Evolutionary conservation across 176 grass and related monocot genomes (phyloP).

Genomic region (Bromus sterilis): DNA sequence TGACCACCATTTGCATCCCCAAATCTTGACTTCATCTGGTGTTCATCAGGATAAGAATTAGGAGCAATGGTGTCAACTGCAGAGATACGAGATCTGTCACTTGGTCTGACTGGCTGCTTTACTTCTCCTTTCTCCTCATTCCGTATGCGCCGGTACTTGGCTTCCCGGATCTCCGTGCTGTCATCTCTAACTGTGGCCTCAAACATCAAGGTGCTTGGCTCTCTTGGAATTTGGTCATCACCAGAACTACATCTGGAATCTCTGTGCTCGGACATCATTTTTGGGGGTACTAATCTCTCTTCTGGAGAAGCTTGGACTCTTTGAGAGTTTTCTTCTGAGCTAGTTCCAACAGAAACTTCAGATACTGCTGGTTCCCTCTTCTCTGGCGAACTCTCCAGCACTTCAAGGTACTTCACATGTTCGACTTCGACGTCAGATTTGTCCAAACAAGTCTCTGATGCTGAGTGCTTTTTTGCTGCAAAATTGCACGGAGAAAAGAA

Average conservation of each 20-base stretch:
- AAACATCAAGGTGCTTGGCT: conserved; percentile 26
- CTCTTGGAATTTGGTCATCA: conserved; percentile 9
- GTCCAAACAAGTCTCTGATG: conserved; percentile 46
- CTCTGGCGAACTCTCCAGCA: conserved; percentile 45
- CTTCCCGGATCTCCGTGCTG: conserved; percentile 17
- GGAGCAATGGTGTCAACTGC: conserved; percentile 4
- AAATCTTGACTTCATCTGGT: conserved; percentile 22
- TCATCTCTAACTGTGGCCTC: conserved; percentile 33
- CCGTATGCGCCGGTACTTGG: conserved; percentile 45
- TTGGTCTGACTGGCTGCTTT: conserved; percentile 13
- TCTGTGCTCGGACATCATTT: background rate
- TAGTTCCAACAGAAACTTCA: conserved; percentile 8
- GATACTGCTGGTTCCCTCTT: conserved; percentile 37
- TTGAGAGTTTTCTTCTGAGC: background rate
- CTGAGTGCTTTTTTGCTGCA: conserved; percentile 56
- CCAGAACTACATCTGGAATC: conserved; percentile 17
- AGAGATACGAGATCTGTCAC: conserved; percentile 28
- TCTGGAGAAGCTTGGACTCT: conserved; percentile 1
- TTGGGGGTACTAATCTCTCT: conserved; percentile 18
- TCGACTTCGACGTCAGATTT: conserved; percentile 49
- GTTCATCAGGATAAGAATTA: conserved; percentile 28
- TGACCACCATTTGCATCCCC: conserved; percentile 1
- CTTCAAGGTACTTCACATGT: conserved; percentile 79
- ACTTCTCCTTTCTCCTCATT: conserved; percentile 36
- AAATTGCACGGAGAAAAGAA: background rate